Conservation (phyloP, 805 yeast species). For the Tetrapisispora nanseiensis region DNA sequence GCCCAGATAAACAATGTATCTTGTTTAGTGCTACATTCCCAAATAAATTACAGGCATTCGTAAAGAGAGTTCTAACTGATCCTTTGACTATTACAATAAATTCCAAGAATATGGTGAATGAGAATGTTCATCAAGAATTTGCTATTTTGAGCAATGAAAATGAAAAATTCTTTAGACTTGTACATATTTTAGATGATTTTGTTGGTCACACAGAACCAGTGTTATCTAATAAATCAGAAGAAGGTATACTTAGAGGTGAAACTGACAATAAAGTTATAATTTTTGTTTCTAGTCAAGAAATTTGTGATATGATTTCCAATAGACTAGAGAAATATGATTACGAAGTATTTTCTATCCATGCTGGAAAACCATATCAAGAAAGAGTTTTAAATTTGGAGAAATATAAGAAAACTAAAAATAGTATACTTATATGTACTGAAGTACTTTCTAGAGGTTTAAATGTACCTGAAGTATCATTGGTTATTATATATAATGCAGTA, state of each 20-base stretch:
- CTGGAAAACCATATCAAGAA: slow-evolving; percentile 83
- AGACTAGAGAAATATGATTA: slow-evolving; percentile 39
- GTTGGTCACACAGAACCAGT: slow-evolving; percentile 5
- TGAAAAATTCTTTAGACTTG: slow-evolving; percentile 46
- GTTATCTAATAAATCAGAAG: background rate
- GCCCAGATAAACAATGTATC: slow-evolving; percentile 85
- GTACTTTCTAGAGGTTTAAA: slow-evolving; percentile 93
- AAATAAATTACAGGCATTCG: slow-evolving; percentile 62
- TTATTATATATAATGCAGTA: slow-evolving; percentile 74
- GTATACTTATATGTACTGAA: slow-evolving; percentile 78
- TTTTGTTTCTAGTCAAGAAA: slow-evolving; percentile 82
- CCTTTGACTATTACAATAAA: slow-evolving; percentile 79
- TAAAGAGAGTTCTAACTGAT: slow-evolving; percentile 47
- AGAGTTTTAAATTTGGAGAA: slow-evolving; percentile 64
- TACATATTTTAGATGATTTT: slow-evolving; percentile 43
- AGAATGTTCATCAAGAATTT: slow-evolving; percentile 65
- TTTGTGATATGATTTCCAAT: slow-evolving; percentile 62
- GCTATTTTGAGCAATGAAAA: slow-evolving; percentile 45
- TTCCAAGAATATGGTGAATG: slow-evolving; percentile 68
- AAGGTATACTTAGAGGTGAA: slow-evolving; percentile 5
- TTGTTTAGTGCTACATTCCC: slow-evolving; percentile 94
- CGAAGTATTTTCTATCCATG: slow-evolving; percentile 67
- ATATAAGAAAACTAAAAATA: slow-evolving; percentile 51
- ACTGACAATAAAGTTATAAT: slow-evolving; percentile 49
- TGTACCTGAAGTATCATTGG: slow-evolving; percentile 75